These are phyloP conservation scores for Ricinus communis DNA, from an alignment of 345 rosid genomes.

Conservation along the genomic window DNA sequence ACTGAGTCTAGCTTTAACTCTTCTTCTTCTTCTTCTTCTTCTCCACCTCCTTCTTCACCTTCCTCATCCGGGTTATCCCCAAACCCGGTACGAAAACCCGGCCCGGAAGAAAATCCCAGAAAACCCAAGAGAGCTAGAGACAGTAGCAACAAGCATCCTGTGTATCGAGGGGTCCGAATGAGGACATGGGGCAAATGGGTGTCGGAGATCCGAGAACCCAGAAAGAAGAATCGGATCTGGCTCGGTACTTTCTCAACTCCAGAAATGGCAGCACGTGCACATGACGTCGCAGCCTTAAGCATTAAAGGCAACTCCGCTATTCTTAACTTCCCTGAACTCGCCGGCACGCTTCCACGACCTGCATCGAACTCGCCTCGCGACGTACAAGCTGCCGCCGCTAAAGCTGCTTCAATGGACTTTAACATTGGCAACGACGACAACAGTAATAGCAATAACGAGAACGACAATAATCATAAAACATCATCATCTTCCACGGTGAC, in stretches of 20 bases:
- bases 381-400: slow-evolving; percentile 86
- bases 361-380: slow-evolving; percentile 71
- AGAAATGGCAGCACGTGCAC: slow-evolving; percentile 98
- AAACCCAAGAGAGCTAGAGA: not conserved
- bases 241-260: slow-evolving; percentile 88
- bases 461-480: not conserved
- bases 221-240: slow-evolving; percentile 96
- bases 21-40: not conserved
- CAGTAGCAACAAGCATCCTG: slow-evolving; percentile 52
- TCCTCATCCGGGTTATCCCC: slow-evolving; percentile 16
- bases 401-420: slow-evolving; percentile 77
- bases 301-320: slow-evolving; percentile 82
- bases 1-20: slow-evolving; percentile 19
- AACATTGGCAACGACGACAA: not conserved
- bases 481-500: slow-evolving; percentile 15
- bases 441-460: not conserved
- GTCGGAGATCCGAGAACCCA: slow-evolving; percentile 94
- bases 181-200: slow-evolving; percentile 98
- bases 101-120: slow-evolving; percentile 7
- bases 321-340: slow-evolving; percentile 82
- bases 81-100: slow-evolving; percentile 3
- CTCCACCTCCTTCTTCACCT: slow-evolving; percentile 9
- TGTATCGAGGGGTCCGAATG: slow-evolving; percentile 85
- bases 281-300: slow-evolving; percentile 90
- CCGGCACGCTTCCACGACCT: slow-evolving; percentile 72